phyloP scores from a whole-genome alignment of 225 moss, liverwort and hornwort species.

The Climacium dendroides region DNA sequence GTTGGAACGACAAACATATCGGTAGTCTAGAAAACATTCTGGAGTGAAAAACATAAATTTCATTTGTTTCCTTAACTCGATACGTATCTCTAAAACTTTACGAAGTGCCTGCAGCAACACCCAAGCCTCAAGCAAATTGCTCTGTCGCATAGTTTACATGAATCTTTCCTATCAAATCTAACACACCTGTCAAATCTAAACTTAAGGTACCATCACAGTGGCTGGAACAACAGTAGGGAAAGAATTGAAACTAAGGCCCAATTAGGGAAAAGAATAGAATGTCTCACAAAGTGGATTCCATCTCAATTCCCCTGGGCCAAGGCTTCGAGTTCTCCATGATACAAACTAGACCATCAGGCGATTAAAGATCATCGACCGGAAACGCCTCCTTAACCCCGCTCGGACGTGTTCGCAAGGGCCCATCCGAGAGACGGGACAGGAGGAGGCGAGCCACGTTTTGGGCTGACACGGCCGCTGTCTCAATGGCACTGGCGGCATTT shows the following conservation, averaged over 20 bases:
- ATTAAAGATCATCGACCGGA: not conserved
- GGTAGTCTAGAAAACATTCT: not conserved
- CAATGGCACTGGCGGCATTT: conserved; percentile 90
- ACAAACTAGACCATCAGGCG: not conserved
- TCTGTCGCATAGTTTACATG: not conserved
- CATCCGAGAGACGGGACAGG: conserved; percentile 33
- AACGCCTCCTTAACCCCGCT: not conserved
- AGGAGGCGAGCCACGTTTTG: conserved; percentile 79
- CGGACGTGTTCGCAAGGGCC: not conserved
- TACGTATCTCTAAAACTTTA: not conserved
- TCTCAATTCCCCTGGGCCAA: not conserved
- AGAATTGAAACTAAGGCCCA: not conserved
- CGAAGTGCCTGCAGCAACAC: not conserved
- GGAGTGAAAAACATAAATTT: not conserved
- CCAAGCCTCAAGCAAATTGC: not conserved
- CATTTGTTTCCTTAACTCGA: not conserved
- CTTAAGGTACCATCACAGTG: no score
- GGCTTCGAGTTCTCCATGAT: not conserved
- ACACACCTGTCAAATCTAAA: not conserved
- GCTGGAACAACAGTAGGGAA: not conserved
- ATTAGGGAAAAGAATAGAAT: not conserved
- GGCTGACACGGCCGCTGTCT: conserved; percentile 80
- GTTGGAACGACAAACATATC: not conserved
- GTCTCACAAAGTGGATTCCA: not conserved
- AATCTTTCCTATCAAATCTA: not conserved